Base-by-base conservation (phyloP, 306 rosid genomes). In the Lupinus albus region DNA sequence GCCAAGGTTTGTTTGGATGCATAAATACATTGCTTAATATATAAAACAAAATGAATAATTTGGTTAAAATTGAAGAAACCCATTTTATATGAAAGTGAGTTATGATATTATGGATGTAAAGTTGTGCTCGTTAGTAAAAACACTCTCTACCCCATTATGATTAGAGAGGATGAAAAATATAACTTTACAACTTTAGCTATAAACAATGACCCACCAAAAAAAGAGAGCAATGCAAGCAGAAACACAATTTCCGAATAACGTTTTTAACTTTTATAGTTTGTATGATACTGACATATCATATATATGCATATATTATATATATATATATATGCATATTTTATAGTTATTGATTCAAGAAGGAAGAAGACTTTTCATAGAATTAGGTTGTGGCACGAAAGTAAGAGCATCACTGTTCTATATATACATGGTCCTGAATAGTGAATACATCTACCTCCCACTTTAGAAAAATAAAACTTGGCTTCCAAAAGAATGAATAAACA, bases 321-420 rank as follows among this genome's bases (percentile, higher is more conserved):
- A 25, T 2, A 25, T 25, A 25, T 25, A 25, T 25, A 2, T 25
- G 28, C 0, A 0, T 32, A 21, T 75, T 45, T 13, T 25, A 25
- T 25, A 7, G 5, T 17, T 8, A 1, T 44, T 33, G 21, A 32
- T 12, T 4, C 17, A 45, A 33, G 12, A 70, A 49, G 21, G 66
- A 33, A 18, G 6, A 36, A 8, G 53, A 68, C 62, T 41, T 79
- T 68, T 68, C 47, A n/a, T 67, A 16, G 60, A 68, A 61, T 11
- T 61, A 57, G 77, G 65, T 44, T 30, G 51, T 64, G 55, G 41
- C 33, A 50, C 18, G n/a, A 44, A 41, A 36, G 16, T 47, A 38
- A 47, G 42, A 48, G 7, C 50, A 25, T 61, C 67, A 13, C 25
- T 59, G 12, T 52, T 67, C 46, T 44, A 58, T 25, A 25, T 25